Conservation (phyloP, 176 grass and related monocot species). For the Triticum urartu region DNA sequence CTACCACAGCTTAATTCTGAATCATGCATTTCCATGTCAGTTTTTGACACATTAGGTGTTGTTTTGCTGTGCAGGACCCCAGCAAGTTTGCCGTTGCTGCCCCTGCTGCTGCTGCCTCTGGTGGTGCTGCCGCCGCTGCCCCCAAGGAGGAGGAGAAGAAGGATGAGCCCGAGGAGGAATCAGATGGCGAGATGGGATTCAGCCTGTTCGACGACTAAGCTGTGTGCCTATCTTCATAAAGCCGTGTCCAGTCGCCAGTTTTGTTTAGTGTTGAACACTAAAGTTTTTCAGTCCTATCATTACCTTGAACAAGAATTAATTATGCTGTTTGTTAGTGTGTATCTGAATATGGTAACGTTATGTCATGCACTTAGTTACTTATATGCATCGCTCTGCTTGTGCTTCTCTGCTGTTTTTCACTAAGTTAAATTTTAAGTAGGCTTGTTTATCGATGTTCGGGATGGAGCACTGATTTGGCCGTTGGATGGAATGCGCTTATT, state of each 20-base stretch:
- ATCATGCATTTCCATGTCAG: neutral
- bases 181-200: constrained; percentile 68
- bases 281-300: neutral
- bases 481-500: no score
- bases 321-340: neutral
- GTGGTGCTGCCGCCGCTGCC: constrained; percentile 22
- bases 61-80: constrained; percentile 46
- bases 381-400: neutral
- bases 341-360: constrained; percentile 4
- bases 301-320: neutral
- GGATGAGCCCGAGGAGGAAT: constrained; percentile 60
- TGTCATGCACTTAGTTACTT: neutral
- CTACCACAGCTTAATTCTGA: neutral
- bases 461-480: no score
- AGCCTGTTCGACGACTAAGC: constrained; percentile 72
- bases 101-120: constrained; percentile 39
- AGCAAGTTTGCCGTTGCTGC: constrained; percentile 66
- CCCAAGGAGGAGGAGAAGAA: constrained; percentile 62
- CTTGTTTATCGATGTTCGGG: no score
- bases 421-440: no score
- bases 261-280: constrained; percentile 7
- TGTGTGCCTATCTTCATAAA: neutral
- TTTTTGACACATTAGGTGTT: neutral
- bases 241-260: constrained; percentile 26
- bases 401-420: neutral